Conservation (phyloP, 2,329 filamentous ascomycete genomes). For the Amauroascus niger region DNA sequence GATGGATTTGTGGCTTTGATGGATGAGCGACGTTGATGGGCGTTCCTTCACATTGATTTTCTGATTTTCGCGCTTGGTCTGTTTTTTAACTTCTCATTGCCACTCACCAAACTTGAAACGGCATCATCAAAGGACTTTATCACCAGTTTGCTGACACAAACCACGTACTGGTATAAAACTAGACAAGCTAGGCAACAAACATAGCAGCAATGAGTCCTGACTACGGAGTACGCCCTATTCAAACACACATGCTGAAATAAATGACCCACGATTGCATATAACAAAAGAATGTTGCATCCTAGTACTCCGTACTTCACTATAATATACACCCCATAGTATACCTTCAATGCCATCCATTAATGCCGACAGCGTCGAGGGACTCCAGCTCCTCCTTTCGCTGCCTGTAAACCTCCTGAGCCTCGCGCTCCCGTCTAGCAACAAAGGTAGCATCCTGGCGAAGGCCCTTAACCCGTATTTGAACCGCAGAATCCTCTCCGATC, state of each 20-base stretch:
- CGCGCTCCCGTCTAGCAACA: constrained; percentile 70
- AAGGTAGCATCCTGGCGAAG: constrained; percentile 76
- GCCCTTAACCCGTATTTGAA: constrained; percentile 60
- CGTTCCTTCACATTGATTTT: constrained; percentile 1
- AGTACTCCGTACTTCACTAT: background rate
- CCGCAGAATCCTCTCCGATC: constrained; percentile 67
- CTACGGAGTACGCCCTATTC: too few species aligned
- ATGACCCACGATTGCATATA: background rate
- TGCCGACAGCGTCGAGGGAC: constrained; percentile 37
- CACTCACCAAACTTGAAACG: constrained; percentile 8
- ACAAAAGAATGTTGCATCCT: background rate
- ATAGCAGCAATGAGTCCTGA: background rate
- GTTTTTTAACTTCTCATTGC: constrained; percentile 12
- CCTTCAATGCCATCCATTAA: constrained; percentile 26
- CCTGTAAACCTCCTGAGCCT: constrained; percentile 81
- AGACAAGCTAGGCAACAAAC: background rate
- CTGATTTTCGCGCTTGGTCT: background rate
- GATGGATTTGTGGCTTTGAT: constrained; percentile 16
- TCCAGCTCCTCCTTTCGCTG: constrained; percentile 67
- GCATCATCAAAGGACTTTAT: background rate
- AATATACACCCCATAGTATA: background rate
- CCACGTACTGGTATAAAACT: too few species aligned
- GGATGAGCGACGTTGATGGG: constrained; percentile 7
- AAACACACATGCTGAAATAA: background rate
- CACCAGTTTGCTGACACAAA: too few species aligned